Conservation (phyloP, 805 yeast species). For the Clavispora carvajalis region DNA sequence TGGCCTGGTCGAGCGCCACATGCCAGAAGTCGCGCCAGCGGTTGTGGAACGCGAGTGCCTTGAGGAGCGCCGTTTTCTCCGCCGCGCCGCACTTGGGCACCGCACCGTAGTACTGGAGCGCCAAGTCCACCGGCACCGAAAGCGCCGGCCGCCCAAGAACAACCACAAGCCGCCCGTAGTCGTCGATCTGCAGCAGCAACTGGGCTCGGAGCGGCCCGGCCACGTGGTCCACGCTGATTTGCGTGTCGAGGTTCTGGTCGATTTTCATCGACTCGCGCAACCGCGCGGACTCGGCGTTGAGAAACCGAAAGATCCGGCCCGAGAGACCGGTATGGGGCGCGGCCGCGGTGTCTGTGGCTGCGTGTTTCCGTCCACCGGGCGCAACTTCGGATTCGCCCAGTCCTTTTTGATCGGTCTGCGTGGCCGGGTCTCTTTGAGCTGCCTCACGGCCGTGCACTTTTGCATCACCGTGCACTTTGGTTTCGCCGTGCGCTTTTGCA, state of each 20-base stretch:
- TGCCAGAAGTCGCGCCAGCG: conserved; percentile 29
- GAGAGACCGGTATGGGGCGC: background rate
- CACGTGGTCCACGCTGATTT: conserved; percentile 2
- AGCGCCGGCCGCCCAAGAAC: conserved; percentile 29
- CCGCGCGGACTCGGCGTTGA: conserved; percentile 8
- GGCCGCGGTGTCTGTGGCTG: background rate
- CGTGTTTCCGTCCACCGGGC: no score
- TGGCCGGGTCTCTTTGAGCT: no score
- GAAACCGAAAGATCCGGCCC: conserved; percentile 2
- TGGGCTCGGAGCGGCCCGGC: conserved; percentile 7
- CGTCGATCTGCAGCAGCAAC: conserved; percentile 23
- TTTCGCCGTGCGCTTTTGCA: no score
- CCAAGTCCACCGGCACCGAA: conserved; percentile 24
- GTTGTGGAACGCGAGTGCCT: conserved; percentile 27
- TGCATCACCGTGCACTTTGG: no score
- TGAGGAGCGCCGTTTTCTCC: conserved; percentile 17
- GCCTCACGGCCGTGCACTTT: no score
- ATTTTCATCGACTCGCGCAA: conserved; percentile 7
- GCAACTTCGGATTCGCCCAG: no score
- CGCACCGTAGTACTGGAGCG: conserved; percentile 13
- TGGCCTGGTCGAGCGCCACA: conserved; percentile 20
- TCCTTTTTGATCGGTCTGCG: no score
- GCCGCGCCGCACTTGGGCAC: conserved; percentile 15
- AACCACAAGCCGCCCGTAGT: conserved; percentile 23
- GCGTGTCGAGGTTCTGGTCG: background rate